These are phyloP conservation scores for Boletales sp. DNA, from an alignment of 768 basidiomycete species.

Conservation along the genomic window DNA sequence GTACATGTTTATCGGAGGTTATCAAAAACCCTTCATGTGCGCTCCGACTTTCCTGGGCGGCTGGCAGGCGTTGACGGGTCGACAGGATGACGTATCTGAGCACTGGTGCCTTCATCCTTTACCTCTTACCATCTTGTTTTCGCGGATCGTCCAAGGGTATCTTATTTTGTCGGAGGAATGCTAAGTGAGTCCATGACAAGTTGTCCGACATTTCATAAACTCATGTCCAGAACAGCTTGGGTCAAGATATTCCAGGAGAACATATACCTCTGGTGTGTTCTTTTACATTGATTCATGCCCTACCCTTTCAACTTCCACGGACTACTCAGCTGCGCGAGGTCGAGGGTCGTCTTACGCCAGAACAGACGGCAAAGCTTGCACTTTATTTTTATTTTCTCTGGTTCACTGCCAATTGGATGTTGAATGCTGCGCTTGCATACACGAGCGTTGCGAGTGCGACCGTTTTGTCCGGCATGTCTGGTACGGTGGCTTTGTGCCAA, in stretches of 20 bases:
- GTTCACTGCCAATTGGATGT: conserved; percentile 92
- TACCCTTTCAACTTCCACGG: conserved; percentile 6
- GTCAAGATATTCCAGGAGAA: conserved; percentile 10
- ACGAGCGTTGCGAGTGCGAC: conserved; percentile 96
- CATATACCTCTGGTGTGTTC: conserved; percentile 19
- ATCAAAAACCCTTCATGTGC: conserved; percentile 87
- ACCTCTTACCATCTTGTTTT: conserved; percentile 63
- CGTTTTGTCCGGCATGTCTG: conserved; percentile 84
- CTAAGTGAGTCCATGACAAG: conserved; percentile 5
- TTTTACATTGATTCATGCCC: background rate
- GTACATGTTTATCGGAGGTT: conserved; percentile 63
- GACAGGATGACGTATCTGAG: conserved; percentile 83
- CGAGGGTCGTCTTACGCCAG: conserved; percentile 46
- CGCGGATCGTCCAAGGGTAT: conserved; percentile 22
- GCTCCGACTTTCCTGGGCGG: conserved; percentile 17
- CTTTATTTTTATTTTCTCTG: conserved; percentile 82
- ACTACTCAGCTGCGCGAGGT: conserved; percentile 6
- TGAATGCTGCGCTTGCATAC: conserved; percentile 79
- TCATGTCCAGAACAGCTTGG: background rate
- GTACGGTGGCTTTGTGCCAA: conserved; percentile 40
- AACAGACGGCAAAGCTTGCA: conserved; percentile 78
- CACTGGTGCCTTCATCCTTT: conserved; percentile 84
- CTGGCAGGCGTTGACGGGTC: conserved; percentile 1
- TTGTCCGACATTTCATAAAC: background rate
- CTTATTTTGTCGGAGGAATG: conserved; percentile 3